These are phyloP conservation scores for Cutaneotrichosporon sp. DNA, from an alignment of 1,284 basidiomycete genomes.

Conservation along the genomic window DNA sequence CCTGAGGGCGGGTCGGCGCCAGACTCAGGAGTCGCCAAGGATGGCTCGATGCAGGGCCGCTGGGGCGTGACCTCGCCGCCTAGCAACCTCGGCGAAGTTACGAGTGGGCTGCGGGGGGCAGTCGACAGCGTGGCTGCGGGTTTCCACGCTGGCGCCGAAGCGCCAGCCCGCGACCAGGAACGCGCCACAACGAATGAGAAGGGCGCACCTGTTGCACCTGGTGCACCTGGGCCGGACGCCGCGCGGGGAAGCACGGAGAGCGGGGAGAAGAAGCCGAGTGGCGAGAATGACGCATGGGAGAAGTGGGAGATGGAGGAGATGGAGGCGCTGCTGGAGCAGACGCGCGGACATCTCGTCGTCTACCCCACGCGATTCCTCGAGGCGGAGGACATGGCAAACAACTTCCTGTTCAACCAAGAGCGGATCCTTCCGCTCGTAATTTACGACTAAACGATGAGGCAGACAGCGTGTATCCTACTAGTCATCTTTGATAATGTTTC, in stretches of 20 bases:
- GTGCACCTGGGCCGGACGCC: not conserved
- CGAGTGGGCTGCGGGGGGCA: not conserved
- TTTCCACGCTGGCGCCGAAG: not conserved
- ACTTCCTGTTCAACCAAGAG: constrained; percentile 82
- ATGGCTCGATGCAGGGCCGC: not conserved
- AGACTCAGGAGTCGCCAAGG: not conserved
- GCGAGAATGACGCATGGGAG: constrained; percentile 65
- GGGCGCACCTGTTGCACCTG: no score
- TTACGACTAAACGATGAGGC: no score
- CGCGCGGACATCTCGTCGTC: constrained; percentile 81
- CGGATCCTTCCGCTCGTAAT: constrained; percentile 54
- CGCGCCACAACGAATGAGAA: no score
- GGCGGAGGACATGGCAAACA: constrained; percentile 75
- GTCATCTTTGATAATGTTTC: no score
- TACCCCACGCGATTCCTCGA: constrained; percentile 80
- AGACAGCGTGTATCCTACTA: no score
- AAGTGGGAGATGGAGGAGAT: constrained; percentile 80
- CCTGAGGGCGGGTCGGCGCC: constrained; percentile 20
- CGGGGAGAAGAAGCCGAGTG: constrained; percentile 41
- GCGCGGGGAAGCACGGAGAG: not conserved
- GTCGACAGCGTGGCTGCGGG: not conserved
- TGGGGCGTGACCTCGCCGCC: not conserved
- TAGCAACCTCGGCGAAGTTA: not conserved
- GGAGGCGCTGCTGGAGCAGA: constrained; percentile 69
- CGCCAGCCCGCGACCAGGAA: no score